These are phyloP conservation scores for Cryptococcus hybrid DNA, from an alignment of 1,284 basidiomycete genomes.

Conservation along the genomic window DNA sequence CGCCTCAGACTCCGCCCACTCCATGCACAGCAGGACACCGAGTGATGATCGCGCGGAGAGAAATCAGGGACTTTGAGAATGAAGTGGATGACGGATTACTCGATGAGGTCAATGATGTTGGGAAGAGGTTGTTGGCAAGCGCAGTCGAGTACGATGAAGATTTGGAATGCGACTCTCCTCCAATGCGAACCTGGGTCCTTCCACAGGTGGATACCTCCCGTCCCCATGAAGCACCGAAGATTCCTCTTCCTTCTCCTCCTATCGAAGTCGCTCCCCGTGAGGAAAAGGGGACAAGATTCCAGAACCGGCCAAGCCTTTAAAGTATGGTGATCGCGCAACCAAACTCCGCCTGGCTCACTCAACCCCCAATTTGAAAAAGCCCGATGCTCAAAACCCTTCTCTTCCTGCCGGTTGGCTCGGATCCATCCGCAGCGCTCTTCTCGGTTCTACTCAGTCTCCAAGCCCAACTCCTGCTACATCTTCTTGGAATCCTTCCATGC, in stretches of 20 bases:
- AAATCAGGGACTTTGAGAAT: slow-evolving; percentile 8
- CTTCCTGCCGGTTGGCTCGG: slow-evolving; percentile 26
- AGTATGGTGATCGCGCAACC: slow-evolving; percentile 33
- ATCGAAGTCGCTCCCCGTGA: not conserved
- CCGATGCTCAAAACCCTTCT: slow-evolving; percentile 5
- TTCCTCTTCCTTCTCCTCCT: slow-evolving; percentile 13
- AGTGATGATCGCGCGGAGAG: slow-evolving; percentile 13
- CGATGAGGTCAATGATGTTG: slow-evolving; percentile 14
- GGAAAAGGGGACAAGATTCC: not conserved
- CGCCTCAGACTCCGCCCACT: slow-evolving; percentile 1
- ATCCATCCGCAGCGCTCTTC: slow-evolving; percentile 20
- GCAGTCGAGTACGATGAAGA: slow-evolving; percentile 30
- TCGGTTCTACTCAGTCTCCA: not conserved
- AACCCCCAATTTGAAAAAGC: slow-evolving; percentile 21
- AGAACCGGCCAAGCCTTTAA: slow-evolving; percentile 13
- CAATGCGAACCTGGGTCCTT: not conserved
- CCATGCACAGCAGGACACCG: slow-evolving; percentile 2
- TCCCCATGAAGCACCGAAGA: slow-evolving; percentile 3
- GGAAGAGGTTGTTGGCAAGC: slow-evolving; percentile 14
- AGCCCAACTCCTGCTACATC: slow-evolving; percentile 5
- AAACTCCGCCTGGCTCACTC: slow-evolving; percentile 30
- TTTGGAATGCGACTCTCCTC: slow-evolving; percentile 26
- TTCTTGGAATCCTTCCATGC: slow-evolving; percentile 8
- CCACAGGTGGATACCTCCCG: not conserved
- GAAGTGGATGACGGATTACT: slow-evolving; percentile 9